Evolutionary conservation across 352 stramenopile genomes (phyloP), one percentile per base, ranked within the genome.

Genomic region (Blastocystis sp.): DNA sequence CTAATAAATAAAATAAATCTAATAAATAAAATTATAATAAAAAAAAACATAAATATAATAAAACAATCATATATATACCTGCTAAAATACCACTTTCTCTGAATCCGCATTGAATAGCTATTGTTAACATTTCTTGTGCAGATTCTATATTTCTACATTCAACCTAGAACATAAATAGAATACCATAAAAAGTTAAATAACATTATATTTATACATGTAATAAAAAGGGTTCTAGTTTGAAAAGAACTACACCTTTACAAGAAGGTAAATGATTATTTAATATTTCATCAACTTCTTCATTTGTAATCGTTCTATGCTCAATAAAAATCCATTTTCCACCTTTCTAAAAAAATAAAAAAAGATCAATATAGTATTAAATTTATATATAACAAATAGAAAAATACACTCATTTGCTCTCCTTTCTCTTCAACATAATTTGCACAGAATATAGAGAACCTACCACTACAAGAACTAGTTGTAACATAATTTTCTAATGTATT

Each of bases 171-270:
- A 11, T 6, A 52, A 52, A 13, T 31, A 4, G n/a, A n/a, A n/a
- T n/a, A n/a, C n/a, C n/a, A n/a, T n/a, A n/a, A n/a, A n/a, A n/a
- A n/a, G n/a, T n/a, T n/a, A n/a, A n/a, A n/a, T n/a, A 46, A 7
- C 13, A 18, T 4, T 5, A 23, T 13, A 31, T 5, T 5, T 4
- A 5, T 18, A 55, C 77, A 73, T 88, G 80, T 75, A 90, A 81
- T 57, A 88, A 86, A 64, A 88, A 84, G 45, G 79, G 79, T 36
- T 88, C 80, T 58, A 83, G 75, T 66, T 88, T 86, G 67, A 88
- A 82, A 37, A 82, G 66, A 70, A 77, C 49, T 10, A 43, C 33
- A 13, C 18, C 19, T 4, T 68, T 30, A 4, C 43, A 52, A 18
- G 11, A 10, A 24, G 9, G 9, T 7, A 52, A 31, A 18, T 32